Evolutionary conservation across 805 yeast genomes (phyloP), one percentile per base, ranked within the genome.

Genomic region (Ogataea zsoltii): DNA sequence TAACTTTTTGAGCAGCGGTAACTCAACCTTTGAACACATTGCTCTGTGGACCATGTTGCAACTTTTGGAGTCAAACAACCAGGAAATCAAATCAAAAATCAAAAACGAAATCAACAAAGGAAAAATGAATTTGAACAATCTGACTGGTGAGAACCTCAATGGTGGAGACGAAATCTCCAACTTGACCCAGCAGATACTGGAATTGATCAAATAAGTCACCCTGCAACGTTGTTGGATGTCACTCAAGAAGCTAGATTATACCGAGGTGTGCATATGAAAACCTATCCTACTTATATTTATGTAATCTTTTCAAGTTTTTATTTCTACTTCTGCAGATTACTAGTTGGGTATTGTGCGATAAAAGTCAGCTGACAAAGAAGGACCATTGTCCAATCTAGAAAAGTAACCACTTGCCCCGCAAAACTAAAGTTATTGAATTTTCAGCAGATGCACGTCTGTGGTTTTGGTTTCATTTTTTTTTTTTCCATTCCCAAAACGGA

Each of bases 11-110:
- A 82, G 81, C 50, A 80, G 89, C 59, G 85, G 85, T 33, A 94
- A 91, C 64, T 85, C 96, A 12, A 94, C 98, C 0, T 94, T 94
- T 67, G 98, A 94, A 69, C 99, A 94, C 65, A 94, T 94, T 68
- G 97, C 98, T 1, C 78, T 91, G 49, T 94, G 99, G 99, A 92
- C 97, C 35, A 85, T 91, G 55, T 75, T 92, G 56, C 99, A 94
- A 69, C 76, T 94, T 53, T 77, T 94, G 54, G 99, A 94, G 67
- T 83, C 96, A 49, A 88, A 85, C 57, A 87, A 90, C 61, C 65
- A 67, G 42, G 82, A 82, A 61, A 72, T 85, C 58, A 76, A 74
- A 51, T 49, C 56, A 3, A 62, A 53, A 43, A 56, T 68, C 16
- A 67, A 66, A 39, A 50, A 44, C 38, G 69, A 65, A 45, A 64